Conservation (phyloP, 139 green algal species). For the Coccomyxa sp. region DNA sequence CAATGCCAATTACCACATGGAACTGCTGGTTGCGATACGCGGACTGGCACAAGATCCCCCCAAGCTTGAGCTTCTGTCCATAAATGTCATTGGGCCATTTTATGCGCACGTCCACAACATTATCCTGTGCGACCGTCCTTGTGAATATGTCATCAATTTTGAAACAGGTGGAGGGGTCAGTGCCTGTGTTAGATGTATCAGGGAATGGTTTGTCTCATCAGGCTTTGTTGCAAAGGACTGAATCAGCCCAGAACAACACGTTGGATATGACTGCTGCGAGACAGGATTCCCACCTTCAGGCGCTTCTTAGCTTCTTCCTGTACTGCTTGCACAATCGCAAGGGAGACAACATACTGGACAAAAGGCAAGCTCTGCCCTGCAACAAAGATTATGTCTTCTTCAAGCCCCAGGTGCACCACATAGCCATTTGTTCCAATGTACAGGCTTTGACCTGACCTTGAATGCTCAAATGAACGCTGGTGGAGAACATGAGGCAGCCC, state of each 20-base stretch:
- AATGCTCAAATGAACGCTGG: constrained; percentile 19
- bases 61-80: constrained; percentile 71
- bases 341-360: constrained; percentile 89
- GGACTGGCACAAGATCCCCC: constrained; percentile 87
- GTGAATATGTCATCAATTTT: neutral
- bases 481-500: constrained; percentile 94
- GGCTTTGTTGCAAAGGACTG: too few species aligned
- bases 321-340: constrained; percentile 83
- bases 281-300: constrained; percentile 7
- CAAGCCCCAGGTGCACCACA: neutral
- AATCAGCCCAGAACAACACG: too few species aligned
- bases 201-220: too few species aligned
- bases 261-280: too few species aligned
- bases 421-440: neutral
- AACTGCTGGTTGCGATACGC: constrained; percentile 63
- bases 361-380: constrained; percentile 72
- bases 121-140: constrained; percentile 6
- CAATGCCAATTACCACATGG: constrained; percentile 70
- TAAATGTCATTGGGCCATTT: constrained; percentile 99
- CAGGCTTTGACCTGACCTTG: constrained; percentile 5
- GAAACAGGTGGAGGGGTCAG: too few species aligned
- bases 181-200: too few species aligned
- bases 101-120: constrained; percentile 67
- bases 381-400: neutral
- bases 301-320: constrained; percentile 6